phyloP scores from a whole-genome alignment of 179 eudicot species.

The Nepenthes alata region DNA sequence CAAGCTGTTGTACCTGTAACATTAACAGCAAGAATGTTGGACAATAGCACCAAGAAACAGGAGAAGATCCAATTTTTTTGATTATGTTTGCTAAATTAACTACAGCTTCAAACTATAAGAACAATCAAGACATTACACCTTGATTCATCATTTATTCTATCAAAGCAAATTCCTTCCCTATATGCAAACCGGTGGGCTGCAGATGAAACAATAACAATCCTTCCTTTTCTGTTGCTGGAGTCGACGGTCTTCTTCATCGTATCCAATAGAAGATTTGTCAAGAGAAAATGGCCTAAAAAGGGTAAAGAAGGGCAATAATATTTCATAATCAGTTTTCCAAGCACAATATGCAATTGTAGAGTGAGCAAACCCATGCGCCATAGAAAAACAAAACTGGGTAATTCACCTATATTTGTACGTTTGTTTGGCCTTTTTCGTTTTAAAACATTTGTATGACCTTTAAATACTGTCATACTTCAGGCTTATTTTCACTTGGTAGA shows the following conservation, averaged over 20 bases:
- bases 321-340: not conserved
- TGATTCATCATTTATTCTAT: conserved; percentile 46
- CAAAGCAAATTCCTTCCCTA: conserved; percentile 61
- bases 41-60: no score
- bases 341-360: no score
- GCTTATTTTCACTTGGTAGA: no score
- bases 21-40: conserved; percentile 1
- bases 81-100: no score
- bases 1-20: conserved; percentile 43
- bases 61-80: no score
- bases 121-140: conserved; percentile 16
- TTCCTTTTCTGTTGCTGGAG: conserved; percentile 53
- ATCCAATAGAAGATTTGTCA: conserved; percentile 63
- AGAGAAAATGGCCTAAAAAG: conserved; percentile 67
- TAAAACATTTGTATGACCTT: no score
- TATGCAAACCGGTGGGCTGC: conserved; percentile 51
- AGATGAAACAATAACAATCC: conserved; percentile 80
- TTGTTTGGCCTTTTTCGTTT: no score
- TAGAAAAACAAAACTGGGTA: no score
- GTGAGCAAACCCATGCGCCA: no score
- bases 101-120: not conserved
- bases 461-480: no score
- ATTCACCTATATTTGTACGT: no score
- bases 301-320: not conserved
- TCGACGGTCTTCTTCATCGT: conserved; percentile 54